Conservation (phyloP, 129 eudicot species). For the Arctium minus region DNA sequence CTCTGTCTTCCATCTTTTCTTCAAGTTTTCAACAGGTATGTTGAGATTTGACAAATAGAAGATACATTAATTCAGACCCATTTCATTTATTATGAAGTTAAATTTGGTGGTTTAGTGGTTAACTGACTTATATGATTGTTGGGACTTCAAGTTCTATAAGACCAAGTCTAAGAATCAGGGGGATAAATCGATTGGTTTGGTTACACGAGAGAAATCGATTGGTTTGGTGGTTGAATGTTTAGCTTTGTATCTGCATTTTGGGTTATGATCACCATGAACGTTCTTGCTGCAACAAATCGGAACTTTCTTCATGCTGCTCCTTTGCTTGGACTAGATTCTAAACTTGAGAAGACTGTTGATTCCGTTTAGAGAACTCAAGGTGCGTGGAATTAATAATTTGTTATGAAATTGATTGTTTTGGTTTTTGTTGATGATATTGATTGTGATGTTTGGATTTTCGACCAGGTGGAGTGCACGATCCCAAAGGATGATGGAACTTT, state of each 20-base stretch:
- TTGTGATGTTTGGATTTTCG: background rate
- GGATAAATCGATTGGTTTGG: too few relatives aligned
- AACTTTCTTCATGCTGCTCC: conserved; percentile 72
- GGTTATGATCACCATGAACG: conserved; percentile 39
- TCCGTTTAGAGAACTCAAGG: conserved; percentile 82
- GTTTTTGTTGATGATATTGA: background rate
- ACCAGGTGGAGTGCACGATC: conserved; percentile 75
- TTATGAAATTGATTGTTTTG: background rate
- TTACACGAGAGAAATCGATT: too few relatives aligned
- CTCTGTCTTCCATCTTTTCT: too few relatives aligned
- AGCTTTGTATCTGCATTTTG: background rate
- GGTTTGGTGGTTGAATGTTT: too few relatives aligned
- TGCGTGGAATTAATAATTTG: background rate
- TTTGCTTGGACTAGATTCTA: conserved; percentile 54
- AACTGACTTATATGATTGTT: too few relatives aligned
- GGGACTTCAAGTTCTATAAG: too few relatives aligned
- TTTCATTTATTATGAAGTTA: too few relatives aligned
- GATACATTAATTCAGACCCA: too few relatives aligned
- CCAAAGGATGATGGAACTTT: conserved; percentile 67
- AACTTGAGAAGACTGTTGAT: conserved; percentile 72
- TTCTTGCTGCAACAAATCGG: conserved; percentile 69
- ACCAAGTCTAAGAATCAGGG: too few relatives aligned
- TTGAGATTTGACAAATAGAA: too few relatives aligned
- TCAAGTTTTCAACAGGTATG: too few relatives aligned
- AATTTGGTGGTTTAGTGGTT: too few relatives aligned